Percentiles rank a stretch among this genome's conserved stretches.
Evolutionary conservation across 306 rosid genomes (phyloP).

Genomic region (Prunus campanulata): DNA sequence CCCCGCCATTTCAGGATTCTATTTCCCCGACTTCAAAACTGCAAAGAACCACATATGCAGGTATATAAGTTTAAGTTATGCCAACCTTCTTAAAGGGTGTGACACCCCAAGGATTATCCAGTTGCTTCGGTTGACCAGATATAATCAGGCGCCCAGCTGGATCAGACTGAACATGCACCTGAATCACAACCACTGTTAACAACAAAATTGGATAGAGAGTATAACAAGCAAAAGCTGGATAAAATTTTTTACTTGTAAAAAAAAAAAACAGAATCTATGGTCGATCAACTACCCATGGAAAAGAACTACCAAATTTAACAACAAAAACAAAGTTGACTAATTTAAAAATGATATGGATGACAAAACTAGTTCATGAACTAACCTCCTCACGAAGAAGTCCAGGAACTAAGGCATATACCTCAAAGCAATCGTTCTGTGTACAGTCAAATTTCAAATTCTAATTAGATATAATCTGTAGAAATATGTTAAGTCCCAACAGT

Average conservation of each 20-base stretch:
- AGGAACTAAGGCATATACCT: constrained; percentile 74
- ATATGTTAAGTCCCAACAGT: not conserved
- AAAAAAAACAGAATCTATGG: not conserved
- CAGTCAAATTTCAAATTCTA: not conserved
- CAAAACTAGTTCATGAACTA: constrained; percentile 1
- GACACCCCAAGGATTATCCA: constrained; percentile 76
- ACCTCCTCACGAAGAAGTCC: constrained; percentile 87
- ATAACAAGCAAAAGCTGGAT: not conserved
- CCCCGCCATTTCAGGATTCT: not conserved
- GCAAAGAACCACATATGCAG: constrained; percentile 3
- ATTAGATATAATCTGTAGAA: not conserved
- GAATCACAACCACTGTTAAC: constrained; percentile 1
- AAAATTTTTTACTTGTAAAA: not conserved
- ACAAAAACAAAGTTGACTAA: not conserved
- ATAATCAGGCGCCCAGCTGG: constrained; percentile 71
- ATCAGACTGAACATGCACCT: constrained; percentile 82
- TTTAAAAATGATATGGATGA: not conserved
- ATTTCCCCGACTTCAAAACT: not conserved
- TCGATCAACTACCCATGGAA: not conserved
- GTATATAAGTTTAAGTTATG: not conserved
- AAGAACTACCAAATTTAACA: not conserved
- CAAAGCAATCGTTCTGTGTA: constrained; percentile 65
- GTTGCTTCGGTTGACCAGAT: constrained; percentile 69
- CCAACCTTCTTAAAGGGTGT: constrained; percentile 65
- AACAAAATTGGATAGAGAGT: not conserved